Conservation (phyloP, 2,329 filamentous ascomycete genomes). For the Xylariaceae sp. region DNA sequence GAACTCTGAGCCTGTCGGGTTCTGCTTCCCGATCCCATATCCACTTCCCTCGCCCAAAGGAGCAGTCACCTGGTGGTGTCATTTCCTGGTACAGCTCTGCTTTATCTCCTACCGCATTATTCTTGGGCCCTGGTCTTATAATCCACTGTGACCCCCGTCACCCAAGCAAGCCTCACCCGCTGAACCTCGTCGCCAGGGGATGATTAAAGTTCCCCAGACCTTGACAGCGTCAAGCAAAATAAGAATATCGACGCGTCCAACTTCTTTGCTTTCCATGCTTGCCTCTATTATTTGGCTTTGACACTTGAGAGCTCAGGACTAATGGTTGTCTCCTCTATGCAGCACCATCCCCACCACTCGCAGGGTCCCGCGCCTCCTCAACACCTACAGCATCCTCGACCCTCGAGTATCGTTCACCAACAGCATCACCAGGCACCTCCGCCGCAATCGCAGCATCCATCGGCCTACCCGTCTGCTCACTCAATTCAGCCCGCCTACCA, state of each 20-base stretch:
- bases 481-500: conserved; percentile 65
- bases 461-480: conserved; percentile 65
- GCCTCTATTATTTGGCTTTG: conserved; percentile 28
- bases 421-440: conserved; percentile 58
- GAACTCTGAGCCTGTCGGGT: conserved; percentile 33
- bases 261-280: conserved; percentile 36
- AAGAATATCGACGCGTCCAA: conserved; percentile 48
- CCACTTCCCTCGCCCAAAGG: conserved; percentile 24
- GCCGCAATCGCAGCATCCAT: conserved; percentile 55
- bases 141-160: conserved; percentile 25
- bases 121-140: conserved; percentile 28
- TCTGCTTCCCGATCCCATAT: conserved; percentile 32
- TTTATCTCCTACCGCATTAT: conserved; percentile 23
- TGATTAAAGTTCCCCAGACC: conserved; percentile 38
- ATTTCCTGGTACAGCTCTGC: conserved; percentile 30
- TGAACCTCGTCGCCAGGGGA: conserved; percentile 42
- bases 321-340: conserved; percentile 59
- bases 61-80: conserved; percentile 26
- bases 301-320: conserved; percentile 36
- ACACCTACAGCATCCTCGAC: conserved; percentile 67
- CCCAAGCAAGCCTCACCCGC: conserved; percentile 28
- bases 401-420: conserved; percentile 63
- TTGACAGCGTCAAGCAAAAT: conserved; percentile 42
- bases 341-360: conserved; percentile 73
- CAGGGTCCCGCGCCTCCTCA: conserved; percentile 66